Percentiles rank a stretch among this genome's conserved stretches.
These are phyloP conservation scores for Chrysoporthe deuterocubensis DNA, from an alignment of 2,329 filamentous ascomycete species.

Conservation along the genomic window DNA sequence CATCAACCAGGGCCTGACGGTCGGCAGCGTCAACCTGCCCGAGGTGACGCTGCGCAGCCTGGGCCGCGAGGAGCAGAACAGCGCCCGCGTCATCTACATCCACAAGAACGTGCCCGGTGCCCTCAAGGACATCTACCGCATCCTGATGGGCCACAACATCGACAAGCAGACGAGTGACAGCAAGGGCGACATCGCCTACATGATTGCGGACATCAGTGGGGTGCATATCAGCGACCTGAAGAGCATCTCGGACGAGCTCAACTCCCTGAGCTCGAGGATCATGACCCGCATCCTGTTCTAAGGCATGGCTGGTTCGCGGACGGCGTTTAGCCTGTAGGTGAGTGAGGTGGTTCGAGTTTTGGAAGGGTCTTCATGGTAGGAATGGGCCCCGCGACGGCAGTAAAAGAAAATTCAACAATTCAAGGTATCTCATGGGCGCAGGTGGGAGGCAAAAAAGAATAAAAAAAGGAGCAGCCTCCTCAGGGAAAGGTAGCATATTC, in stretches of 20 bases:
- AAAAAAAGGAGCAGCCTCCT: not conserved
- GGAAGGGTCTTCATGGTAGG: not conserved
- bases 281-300: slow-evolving; percentile 31
- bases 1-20: slow-evolving; percentile 91
- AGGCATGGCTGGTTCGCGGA: not conserved
- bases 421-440: slow-evolving; percentile 12
- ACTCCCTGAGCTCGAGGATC: slow-evolving; percentile 75
- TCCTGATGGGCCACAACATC: slow-evolving; percentile 93
- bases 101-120: slow-evolving; percentile 97
- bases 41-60: slow-evolving; percentile 89
- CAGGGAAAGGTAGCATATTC: slow-evolving; percentile 15
- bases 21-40: slow-evolving; percentile 95
- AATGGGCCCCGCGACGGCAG: not conserved
- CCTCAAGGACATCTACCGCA: slow-evolving; percentile 90
- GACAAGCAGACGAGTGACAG: slow-evolving; percentile 99
- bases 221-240: slow-evolving; percentile 82
- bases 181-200: slow-evolving; percentile 90
- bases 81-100: slow-evolving; percentile 92
- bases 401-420: slow-evolving; percentile 6
- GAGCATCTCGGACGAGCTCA: slow-evolving; percentile 80
- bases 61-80: slow-evolving; percentile 85
- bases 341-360: not conserved
- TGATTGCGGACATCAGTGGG: slow-evolving; percentile 96
- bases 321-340: not conserved
- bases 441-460: not conserved